phyloP scores from a whole-genome alignment of 345 rosid species.

The Brassica juncea region DNA sequence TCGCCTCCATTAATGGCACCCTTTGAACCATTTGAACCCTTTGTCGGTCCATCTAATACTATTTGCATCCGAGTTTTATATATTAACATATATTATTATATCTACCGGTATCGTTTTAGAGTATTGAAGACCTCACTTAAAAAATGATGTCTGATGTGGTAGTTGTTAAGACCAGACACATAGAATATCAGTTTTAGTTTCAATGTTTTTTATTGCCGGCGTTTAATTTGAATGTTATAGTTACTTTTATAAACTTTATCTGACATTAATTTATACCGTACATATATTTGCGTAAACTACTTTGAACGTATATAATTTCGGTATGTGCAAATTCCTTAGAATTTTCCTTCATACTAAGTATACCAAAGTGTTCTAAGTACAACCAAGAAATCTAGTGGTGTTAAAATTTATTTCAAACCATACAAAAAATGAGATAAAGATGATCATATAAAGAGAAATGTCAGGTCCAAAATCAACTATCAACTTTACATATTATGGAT shows the following conservation, averaged over 20 bases:
- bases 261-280: not conserved
- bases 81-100: slow-evolving; percentile 7
- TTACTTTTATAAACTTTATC: not conserved
- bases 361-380: not conserved
- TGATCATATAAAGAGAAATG: not conserved
- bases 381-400: slow-evolving; percentile 3
- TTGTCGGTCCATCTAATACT: slow-evolving; percentile 66
- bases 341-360: not conserved
- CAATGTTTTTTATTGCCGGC: not conserved
- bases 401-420: not conserved
- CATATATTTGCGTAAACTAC: not conserved
- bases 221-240: not conserved
- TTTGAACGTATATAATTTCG: not conserved
- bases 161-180: slow-evolving; percentile 24
- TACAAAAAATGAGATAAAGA: slow-evolving; percentile 5
- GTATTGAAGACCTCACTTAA: slow-evolving; percentile 19
- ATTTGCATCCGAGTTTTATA: slow-evolving; percentile 21
- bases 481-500: not conserved
- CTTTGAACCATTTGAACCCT: slow-evolving; percentile 63
- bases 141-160: slow-evolving; percentile 38
- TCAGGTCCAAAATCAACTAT: not conserved
- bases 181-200: slow-evolving; percentile 9
- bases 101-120: slow-evolving; percentile 19
- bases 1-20: slow-evolving; percentile 86
- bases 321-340: not conserved